These are phyloP conservation scores for Flaveria linearis DNA, from an alignment of 129 eudicot species.

Conservation along the genomic window DNA sequence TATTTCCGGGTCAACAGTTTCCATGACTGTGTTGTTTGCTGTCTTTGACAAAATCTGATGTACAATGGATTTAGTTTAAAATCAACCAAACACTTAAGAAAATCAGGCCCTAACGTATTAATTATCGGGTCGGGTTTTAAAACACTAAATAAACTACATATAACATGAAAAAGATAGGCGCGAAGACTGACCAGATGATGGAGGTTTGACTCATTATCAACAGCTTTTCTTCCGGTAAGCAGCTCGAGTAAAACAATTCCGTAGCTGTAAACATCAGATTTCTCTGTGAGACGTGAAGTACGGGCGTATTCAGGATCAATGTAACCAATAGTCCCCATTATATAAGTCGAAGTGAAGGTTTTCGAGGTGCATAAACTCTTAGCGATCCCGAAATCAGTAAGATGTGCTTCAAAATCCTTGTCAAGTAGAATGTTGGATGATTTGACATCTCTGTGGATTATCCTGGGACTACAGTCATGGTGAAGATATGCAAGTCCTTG, in stretches of 20 bases:
- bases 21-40: slow-evolving; percentile 91
- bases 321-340: slow-evolving; percentile 96
- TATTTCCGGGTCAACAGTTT: slow-evolving; percentile 80
- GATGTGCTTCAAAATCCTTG: slow-evolving; percentile 88
- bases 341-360: slow-evolving; percentile 80
- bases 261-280: slow-evolving; percentile 94
- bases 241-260: slow-evolving; percentile 90
- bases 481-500: slow-evolving; percentile 99
- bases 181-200: slow-evolving; percentile 79
- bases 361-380: slow-evolving; percentile 81
- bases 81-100: too few species aligned
- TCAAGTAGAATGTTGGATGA: slow-evolving; percentile 91
- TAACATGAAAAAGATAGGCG: neutral
- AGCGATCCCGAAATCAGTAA: slow-evolving; percentile 97
- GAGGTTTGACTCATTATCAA: slow-evolving; percentile 92
- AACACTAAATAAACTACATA: neutral
- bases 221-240: slow-evolving; percentile 94
- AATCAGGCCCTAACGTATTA: too few species aligned
- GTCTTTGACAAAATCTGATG: slow-evolving; percentile 76
- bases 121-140: neutral
- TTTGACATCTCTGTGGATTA: slow-evolving; percentile 94
- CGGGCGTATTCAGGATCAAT: slow-evolving; percentile 99
- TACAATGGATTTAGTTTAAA: neutral
- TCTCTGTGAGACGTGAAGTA: slow-evolving; percentile 93
- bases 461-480: slow-evolving; percentile 96